These are phyloP conservation scores for Plantago elongata DNA, from an alignment of 257 asterid genomes.

Conservation along the genomic window DNA sequence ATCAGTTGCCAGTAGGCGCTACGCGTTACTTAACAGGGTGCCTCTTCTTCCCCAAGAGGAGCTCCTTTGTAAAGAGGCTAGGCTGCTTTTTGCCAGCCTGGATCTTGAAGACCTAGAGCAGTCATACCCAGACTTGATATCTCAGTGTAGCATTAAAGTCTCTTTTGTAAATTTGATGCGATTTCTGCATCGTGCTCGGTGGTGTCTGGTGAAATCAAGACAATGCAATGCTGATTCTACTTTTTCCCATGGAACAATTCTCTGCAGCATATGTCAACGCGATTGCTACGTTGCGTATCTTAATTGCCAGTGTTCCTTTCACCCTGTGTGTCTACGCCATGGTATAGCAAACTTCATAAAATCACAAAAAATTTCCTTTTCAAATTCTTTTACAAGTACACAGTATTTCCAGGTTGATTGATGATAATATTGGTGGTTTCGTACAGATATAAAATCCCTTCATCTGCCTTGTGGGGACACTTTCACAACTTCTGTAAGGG, in stretches of 20 bases:
- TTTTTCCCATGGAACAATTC: conserved; percentile 74
- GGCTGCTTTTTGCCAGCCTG: conserved; percentile 40
- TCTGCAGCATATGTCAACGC: conserved; percentile 84
- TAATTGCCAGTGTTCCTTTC: conserved; percentile 67
- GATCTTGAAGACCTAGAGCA: conserved; percentile 42
- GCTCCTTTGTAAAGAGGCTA: conserved; percentile 95
- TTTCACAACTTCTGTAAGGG: conserved; percentile 53
- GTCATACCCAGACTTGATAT: conserved; percentile 41
- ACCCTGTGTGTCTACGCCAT: conserved; percentile 89
- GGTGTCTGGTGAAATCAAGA: conserved; percentile 60
- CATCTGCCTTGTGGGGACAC: conserved; percentile 55
- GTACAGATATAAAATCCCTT: conserved; percentile 54
- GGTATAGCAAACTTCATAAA: conserved; percentile 40
- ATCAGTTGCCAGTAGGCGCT: conserved; percentile 82
- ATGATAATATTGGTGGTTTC: conserved; percentile 17
- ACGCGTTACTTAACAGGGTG: conserved; percentile 71
- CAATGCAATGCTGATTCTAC: conserved; percentile 43
- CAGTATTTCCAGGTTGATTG: conserved; percentile 14
- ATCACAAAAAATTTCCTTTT: not conserved
- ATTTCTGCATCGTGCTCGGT: conserved; percentile 83
- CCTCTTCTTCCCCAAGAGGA: conserved; percentile 97
- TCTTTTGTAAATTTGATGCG: conserved; percentile 74
- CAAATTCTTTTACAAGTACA: not conserved
- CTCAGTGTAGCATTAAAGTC: conserved; percentile 47
- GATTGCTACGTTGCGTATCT: conserved; percentile 84